These are phyloP conservation scores for Amphirosellinia nigrospora DNA, from an alignment of 495 filamentous ascomycete genomes.

Conservation along the genomic window DNA sequence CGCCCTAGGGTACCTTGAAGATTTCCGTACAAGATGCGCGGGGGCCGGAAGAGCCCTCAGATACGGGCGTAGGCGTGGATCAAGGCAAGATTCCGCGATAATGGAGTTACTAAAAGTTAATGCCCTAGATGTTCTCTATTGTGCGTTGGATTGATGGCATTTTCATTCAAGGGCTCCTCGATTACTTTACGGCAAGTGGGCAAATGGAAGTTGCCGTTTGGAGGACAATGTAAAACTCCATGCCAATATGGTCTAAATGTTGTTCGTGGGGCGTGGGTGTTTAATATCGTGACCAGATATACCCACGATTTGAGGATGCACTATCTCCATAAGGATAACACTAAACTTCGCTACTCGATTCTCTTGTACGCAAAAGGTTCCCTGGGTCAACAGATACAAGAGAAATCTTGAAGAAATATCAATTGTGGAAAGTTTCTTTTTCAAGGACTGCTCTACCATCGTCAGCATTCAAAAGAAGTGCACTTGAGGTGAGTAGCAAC, in stretches of 20 bases:
- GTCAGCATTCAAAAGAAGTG: not conserved
- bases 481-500: not conserved
- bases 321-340: not conserved
- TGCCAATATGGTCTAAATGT: not conserved
- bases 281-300: not conserved
- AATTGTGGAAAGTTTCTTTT: not conserved
- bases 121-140: not conserved
- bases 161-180: not conserved
- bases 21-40: constrained; percentile 14
- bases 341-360: not conserved
- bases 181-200: not conserved
- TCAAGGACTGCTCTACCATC: not conserved
- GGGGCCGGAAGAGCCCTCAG: not conserved
- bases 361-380: not conserved
- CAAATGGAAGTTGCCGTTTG: not conserved
- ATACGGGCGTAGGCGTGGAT: constrained; percentile 4
- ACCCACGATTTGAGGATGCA: not conserved
- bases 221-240: not conserved
- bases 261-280: not conserved
- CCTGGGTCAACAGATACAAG: not conserved
- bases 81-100: constrained; percentile 28
- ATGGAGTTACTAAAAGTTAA: not conserved
- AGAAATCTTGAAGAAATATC: not conserved
- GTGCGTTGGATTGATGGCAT: not conserved
- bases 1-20: constrained; percentile 1